Base-by-base conservation (phyloP, 768 basidiomycete species). In the Melanogaster broomeanus region DNA sequence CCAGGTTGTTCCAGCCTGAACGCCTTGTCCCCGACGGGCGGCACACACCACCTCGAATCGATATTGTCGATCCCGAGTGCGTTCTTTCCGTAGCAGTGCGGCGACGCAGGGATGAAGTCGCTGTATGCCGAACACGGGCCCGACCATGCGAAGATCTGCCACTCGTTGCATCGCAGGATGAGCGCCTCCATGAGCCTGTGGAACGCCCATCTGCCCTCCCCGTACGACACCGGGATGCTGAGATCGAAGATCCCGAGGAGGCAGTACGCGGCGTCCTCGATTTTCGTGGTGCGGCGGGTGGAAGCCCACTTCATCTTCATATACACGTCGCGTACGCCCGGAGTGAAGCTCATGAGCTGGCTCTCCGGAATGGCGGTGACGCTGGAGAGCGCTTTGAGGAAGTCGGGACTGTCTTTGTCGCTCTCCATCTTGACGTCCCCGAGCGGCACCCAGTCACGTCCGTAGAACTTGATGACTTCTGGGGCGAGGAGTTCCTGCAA, bases 231-330 rank as follows among this genome's bases (percentile, higher is more conserved):
- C 1, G 51, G 42, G 16, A 61, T 19, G 28, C 28, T 40, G 41
- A 53, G 27, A 27, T 42, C 34, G 38, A 61, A 56, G 15, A 61
- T 34, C 1, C 54, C 57, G 21, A 61, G 27, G 25, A 61, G 46
- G 11, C 44, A 56, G 35, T 61, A 61, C n/a, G 57, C 55, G 13
- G 13, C 49, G 42, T 61, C 60, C 25, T 59, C 60, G 27, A 21
- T 31, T 16, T 44, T 33, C 4, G 60, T 57, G 4, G 60, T 61
- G 11, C 34, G 48, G 27, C 60, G 33, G 15, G 25, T 27, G 11
- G 60, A 48, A 13, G 57, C 60, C 57, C 60, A 58, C 18, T 33
- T 30, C 52, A 53, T 45, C 22, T 27, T 30, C 40, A 35, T 40
- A 7, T 31, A 33, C 28, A 45, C 34, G 19, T 48, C 42, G 28